Conservation (phyloP, 768 basidiomycete species). For the Rhodocollybia butyracea region DNA sequence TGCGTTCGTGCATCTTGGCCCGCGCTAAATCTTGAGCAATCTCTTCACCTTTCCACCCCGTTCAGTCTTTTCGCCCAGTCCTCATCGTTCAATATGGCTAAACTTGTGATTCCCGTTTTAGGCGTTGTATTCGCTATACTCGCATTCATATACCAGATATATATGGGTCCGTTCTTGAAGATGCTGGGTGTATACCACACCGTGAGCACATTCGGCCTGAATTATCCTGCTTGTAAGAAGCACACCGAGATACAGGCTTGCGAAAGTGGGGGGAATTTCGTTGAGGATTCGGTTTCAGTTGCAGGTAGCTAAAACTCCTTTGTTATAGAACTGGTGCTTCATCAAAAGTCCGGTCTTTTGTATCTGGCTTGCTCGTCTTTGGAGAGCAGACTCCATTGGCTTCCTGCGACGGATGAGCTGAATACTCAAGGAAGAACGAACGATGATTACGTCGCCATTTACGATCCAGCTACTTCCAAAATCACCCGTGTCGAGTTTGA, state of each 20-base stretch:
- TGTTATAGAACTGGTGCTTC: slow-evolving; percentile 53
- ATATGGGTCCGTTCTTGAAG: slow-evolving; percentile 41
- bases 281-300: slow-evolving; percentile 10
- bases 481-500: slow-evolving; percentile 44
- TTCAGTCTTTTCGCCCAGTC: too few species aligned
- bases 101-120: slow-evolving; percentile 23
- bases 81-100: too few species aligned
- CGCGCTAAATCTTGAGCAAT: too few species aligned
- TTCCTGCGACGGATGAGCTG: slow-evolving; percentile 36
- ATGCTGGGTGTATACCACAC: slow-evolving; percentile 42
- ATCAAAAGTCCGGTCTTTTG: slow-evolving; percentile 51
- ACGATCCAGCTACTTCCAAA: slow-evolving; percentile 43
- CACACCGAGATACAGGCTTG: slow-evolving; percentile 61
- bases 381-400: slow-evolving; percentile 47
- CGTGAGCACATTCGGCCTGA: slow-evolving; percentile 43
- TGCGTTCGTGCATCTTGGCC: too few species aligned
- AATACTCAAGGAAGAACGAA: slow-evolving; percentile 34
- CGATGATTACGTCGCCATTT: slow-evolving; percentile 58
- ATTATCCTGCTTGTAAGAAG: slow-evolving; percentile 34
- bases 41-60: too few species aligned
- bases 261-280: slow-evolving; percentile 45
- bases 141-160: slow-evolving; percentile 45
- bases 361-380: slow-evolving; percentile 64
- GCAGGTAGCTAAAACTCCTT: slow-evolving; percentile 26
- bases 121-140: slow-evolving; percentile 36